Percentiles rank a stretch among this genome's conserved stretches.
phyloP scores from a whole-genome alignment of 2,329 filamentous ascomycete species.

The Penicillium sp. region DNA sequence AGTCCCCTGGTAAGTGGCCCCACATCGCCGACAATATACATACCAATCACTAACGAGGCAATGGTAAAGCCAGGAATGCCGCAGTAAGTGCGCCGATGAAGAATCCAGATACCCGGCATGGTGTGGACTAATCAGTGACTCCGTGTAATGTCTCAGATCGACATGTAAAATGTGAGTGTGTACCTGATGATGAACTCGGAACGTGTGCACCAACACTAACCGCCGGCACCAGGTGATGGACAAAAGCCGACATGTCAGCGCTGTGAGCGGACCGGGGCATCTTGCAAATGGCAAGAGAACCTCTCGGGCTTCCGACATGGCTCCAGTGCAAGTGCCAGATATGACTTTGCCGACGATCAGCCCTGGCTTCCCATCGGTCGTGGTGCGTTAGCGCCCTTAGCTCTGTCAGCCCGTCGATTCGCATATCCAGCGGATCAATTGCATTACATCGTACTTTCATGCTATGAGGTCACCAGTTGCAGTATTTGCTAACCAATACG shows the following conservation, averaged over 20 bases:
- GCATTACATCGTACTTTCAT: not conserved
- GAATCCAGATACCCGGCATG: not conserved
- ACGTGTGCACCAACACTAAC: not conserved
- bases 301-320: conserved; percentile 34
- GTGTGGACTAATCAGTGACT: not conserved
- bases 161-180: conserved; percentile 21
- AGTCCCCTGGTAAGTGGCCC: conserved; percentile 19
- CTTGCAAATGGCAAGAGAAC: conserved; percentile 15
- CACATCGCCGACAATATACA: not conserved
- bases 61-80: conserved; percentile 19
- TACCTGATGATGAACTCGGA: not conserved
- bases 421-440: not conserved
- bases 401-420: not conserved
- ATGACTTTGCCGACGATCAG: conserved; percentile 36
- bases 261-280: conserved; percentile 15
- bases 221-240: conserved; percentile 13
- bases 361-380: conserved; percentile 33
- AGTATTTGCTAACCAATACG: conserved; percentile 1
- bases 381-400: conserved; percentile 16
- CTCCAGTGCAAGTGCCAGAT: conserved; percentile 35
- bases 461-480: conserved; percentile 5
- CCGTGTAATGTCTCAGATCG: conserved; percentile 3
- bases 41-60: conserved; percentile 5
- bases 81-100: conserved; percentile 12
- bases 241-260: conserved; percentile 17